These are phyloP conservation scores for Talinum fruticosum DNA, from an alignment of 148 eudicot species.

Conservation along the genomic window DNA sequence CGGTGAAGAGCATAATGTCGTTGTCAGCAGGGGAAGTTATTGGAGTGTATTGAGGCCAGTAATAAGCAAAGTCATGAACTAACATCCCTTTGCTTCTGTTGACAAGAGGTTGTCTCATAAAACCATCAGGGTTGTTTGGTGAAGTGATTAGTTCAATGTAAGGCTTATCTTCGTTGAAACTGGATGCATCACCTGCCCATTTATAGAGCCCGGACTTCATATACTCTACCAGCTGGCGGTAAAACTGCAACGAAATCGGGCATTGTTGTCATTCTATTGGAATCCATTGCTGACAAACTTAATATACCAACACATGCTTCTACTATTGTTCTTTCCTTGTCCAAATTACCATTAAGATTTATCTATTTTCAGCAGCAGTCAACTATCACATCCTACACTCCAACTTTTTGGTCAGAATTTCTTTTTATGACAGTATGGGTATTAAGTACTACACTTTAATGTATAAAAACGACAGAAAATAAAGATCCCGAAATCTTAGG, in stretches of 20 bases:
- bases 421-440: no score
- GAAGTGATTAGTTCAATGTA: constrained; percentile 94
- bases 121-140: constrained; percentile 98
- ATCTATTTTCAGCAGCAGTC: neutral
- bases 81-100: constrained; percentile 59
- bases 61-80: constrained; percentile 85
- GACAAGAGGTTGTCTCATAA: constrained; percentile 59
- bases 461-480: no score
- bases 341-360: neutral
- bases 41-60: constrained; percentile 97
- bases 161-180: constrained; percentile 51
- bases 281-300: neutral
- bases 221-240: constrained; percentile 70
- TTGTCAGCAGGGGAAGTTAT: constrained; percentile 70
- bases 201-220: constrained; percentile 77
- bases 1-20: constrained; percentile 86
- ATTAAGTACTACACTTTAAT: no score
- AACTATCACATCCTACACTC: neutral
- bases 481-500: neutral
- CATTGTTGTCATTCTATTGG: neutral
- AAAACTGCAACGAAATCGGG: constrained; percentile 52
- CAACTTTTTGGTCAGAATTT: neutral
- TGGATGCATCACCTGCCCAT: constrained; percentile 86
- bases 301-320: neutral
- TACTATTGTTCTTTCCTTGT: neutral